Evolutionary conservation across 1,284 basidiomycete species (phyloP).

Genomic region (Schizophyllum amplum): DNA sequence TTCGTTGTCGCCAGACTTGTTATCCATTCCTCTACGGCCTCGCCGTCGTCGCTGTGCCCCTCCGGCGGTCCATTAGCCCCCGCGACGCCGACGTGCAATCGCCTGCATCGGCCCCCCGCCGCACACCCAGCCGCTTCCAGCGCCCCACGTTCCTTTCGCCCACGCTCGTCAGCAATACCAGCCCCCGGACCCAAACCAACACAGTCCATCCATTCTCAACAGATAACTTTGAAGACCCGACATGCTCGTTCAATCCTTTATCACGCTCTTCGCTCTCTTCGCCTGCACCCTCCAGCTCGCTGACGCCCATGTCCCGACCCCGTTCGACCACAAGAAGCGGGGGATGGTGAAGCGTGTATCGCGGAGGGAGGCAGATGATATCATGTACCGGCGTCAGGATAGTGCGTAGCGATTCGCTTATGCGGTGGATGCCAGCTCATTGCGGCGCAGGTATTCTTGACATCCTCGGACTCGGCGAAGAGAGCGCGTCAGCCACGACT

Average conservation of each 20-base stretch:
- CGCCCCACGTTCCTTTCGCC: neutral
- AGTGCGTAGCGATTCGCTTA: neutral
- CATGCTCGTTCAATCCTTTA: neutral
- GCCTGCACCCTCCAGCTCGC: neutral
- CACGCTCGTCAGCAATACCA: neutral
- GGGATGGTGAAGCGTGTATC: neutral
- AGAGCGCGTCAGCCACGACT: too few species aligned
- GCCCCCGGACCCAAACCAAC: neutral
- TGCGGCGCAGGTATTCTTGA: too few species aligned
- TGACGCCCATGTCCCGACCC: neutral
- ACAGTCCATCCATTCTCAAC: neutral
- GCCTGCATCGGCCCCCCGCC: neutral
- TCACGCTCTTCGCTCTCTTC: neutral
- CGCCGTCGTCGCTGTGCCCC: neutral
- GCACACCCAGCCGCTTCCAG: neutral
- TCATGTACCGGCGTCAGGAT: neutral
- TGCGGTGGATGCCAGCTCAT: neutral
- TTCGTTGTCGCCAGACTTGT: neutral
- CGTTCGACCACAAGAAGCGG: neutral
- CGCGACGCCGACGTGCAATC: neutral
- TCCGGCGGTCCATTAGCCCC: neutral
- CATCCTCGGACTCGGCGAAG: too few species aligned
- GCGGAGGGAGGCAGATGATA: neutral
- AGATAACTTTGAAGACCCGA: neutral
- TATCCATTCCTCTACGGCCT: neutral